Evolutionary conservation across 805 yeast genomes (phyloP).

Genomic region (Starmerella gropengiesseri): DNA sequence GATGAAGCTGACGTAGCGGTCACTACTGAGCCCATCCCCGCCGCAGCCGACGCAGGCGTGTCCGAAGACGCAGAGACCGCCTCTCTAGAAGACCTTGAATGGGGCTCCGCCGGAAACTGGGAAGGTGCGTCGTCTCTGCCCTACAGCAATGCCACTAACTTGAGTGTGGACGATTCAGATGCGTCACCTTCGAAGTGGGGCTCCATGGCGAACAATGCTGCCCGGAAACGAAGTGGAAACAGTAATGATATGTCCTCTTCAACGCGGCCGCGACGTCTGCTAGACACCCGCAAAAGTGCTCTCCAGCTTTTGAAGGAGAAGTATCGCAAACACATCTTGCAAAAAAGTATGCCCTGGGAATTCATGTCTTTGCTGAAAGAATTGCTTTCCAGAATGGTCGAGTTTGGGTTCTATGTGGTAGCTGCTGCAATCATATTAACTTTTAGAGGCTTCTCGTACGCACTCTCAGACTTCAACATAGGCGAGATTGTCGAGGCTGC

Average conservation of each 20-base stretch:
- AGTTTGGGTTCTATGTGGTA: constrained; percentile 15
- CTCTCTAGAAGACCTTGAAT: constrained; percentile 2
- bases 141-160: neutral
- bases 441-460: constrained; percentile 16
- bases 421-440: constrained; percentile 19
- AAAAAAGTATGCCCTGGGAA: constrained; percentile 19
- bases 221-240: neutral
- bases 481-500: constrained; percentile 19
- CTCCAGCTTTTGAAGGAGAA: constrained; percentile 10
- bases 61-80: neutral
- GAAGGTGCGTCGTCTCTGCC: constrained; percentile 1
- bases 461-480: constrained; percentile 7
- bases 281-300: neutral
- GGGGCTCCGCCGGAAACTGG: constrained; percentile 7
- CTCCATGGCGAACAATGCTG: neutral
- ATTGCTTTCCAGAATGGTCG: constrained; percentile 7
- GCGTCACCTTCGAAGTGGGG: constrained; percentile 1
- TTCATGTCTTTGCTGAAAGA: constrained; percentile 18
- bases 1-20: neutral
- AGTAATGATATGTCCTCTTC: neutral
- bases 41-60: neutral
- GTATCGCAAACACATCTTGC: constrained; percentile 7
- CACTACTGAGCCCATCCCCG: neutral
- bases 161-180: constrained; percentile 1
- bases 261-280: constrained; percentile 1